Base-by-base conservation (phyloP, 768 basidiomycete genomes). In the Naganishia kalamii region DNA sequence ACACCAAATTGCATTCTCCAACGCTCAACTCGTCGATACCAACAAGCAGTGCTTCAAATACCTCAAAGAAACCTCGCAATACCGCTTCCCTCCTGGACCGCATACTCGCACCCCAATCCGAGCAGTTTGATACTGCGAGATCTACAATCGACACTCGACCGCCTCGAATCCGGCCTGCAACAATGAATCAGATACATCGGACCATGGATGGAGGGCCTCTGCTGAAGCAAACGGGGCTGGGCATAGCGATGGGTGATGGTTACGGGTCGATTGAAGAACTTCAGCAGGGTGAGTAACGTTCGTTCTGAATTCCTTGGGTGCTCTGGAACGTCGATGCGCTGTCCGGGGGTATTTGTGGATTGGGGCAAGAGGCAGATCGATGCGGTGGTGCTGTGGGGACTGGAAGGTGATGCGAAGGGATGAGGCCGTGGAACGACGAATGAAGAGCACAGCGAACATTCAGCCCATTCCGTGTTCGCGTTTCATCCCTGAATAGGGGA, bases 61-160 rank as follows among this genome's bases (percentile, higher is more conserved):
- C 43, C 43, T 6, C 11, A 6, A 44, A 44, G 43, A 37, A 57
- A 37, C 23, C 35, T 13, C 21, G 13, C 37, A 57, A 37, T 27
- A 57, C 4, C 21, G 19, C 19, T 17, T 37, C 35, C 23, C 54
- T 57, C 54, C 21, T 57, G 2, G 54, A 57, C 54, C 54, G 54
- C 12, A 33, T 37, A 4, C 35, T 57, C 3, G 21, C 54, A 4
- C 27, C 29, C 5, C 27, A 33, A 25, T 32, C 52, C 52, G 52
- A 37, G 12, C 54, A 57, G 35, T 57, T 57, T 27, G 54, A 57
- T 33, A 57, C 54, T 57, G 37, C 40, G n/a, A 35, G 37, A 57
- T 37, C 54, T 17, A 15, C 54, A 19, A 17, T 11, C 23, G 40
- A 37, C 2, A 13, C 19, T 32, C 25, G n/a, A n/a, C 23, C 37